Conservation (phyloP, 495 filamentous ascomycete genomes). For the Penicillium arizonense region DNA sequence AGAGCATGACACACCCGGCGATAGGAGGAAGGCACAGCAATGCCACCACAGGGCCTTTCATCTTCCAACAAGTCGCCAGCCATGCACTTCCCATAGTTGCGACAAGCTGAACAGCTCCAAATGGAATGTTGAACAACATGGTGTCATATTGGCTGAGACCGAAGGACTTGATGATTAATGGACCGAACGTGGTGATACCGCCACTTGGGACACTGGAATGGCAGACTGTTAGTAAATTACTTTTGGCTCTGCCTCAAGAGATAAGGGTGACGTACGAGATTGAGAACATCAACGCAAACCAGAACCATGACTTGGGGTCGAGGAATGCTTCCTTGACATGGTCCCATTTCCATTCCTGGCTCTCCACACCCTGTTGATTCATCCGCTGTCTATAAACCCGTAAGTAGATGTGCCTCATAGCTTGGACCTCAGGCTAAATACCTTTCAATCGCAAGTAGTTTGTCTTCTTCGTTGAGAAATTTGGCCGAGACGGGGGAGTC, state of each 20-base stretch:
- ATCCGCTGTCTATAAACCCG: constrained; percentile 46
- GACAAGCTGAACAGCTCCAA: constrained; percentile 59
- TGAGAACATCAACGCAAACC: constrained; percentile 59
- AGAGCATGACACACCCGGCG: constrained; percentile 53
- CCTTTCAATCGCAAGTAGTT: constrained; percentile 59
- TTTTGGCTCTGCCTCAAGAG: background rate
- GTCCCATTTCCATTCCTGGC: constrained; percentile 59
- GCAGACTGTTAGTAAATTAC: constrained; percentile 14
- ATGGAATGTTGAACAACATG: constrained; percentile 65
- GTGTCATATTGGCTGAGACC: constrained; percentile 59
- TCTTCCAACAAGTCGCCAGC: constrained; percentile 49
- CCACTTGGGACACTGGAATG: constrained; percentile 55
- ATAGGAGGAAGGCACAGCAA: constrained; percentile 56
- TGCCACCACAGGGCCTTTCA: constrained; percentile 57
- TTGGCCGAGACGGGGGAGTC: constrained; percentile 60
- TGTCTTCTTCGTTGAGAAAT: constrained; percentile 58
- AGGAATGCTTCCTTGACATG: constrained; percentile 60
- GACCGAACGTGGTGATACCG: constrained; percentile 62
- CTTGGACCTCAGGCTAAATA: background rate
- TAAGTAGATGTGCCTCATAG: background rate
- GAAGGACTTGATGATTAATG: constrained; percentile 61
- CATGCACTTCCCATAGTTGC: constrained; percentile 58
- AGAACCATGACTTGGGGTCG: constrained; percentile 66
- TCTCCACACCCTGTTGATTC: constrained; percentile 62
- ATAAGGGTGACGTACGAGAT: constrained; percentile 34